phyloP scores from a whole-genome alignment of 1,139 yeast genomes.

The Yarrowia galli region DNA sequence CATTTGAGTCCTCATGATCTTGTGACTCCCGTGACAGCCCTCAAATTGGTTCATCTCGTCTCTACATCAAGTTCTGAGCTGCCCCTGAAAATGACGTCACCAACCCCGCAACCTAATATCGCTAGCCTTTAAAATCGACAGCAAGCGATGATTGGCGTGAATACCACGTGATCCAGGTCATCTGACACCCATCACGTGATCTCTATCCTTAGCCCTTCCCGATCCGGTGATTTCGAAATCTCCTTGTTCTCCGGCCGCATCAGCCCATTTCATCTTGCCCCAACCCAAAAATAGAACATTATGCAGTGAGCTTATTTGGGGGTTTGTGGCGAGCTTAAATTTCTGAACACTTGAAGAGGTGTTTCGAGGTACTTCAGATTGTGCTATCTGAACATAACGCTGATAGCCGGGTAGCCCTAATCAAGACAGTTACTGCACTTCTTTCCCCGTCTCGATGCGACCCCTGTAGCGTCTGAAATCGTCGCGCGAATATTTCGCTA shows the following conservation, averaged over 20 bases:
- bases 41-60: not conserved
- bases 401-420: no score
- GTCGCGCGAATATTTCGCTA: not conserved
- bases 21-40: not conserved
- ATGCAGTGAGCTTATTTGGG: conserved; percentile 3
- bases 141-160: no score
- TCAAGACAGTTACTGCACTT: no score
- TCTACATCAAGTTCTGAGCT: not conserved
- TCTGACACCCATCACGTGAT: not conserved
- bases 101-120: conserved; percentile 10
- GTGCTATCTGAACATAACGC: no score
- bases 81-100: not conserved
- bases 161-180: no score
- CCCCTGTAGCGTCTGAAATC: not conserved
- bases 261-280: conserved; percentile 7
- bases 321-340: not conserved
- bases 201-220: not conserved
- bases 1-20: not conserved
- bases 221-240: not conserved
- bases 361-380: no score
- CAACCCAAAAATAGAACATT: conserved; percentile 23
- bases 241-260: not conserved
- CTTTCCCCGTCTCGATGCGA: not conserved
- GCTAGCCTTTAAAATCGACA: no score
- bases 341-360: not conserved